Conservation (phyloP, 202 grass and related monocot species). For the Setaria italica region DNA sequence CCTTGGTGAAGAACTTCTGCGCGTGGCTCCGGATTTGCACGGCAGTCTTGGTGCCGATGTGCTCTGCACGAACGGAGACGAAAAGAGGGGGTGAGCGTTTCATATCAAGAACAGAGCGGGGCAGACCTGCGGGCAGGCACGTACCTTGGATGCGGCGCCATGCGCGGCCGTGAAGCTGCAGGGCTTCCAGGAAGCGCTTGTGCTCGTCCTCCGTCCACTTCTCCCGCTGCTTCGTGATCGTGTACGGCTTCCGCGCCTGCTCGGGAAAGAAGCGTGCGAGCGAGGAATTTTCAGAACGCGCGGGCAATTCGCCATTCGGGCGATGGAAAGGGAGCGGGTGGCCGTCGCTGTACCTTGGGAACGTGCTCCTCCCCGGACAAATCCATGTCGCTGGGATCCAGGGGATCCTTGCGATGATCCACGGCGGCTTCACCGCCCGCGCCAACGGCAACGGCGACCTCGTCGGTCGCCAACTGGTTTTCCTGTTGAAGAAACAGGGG, state of each 20-base stretch:
- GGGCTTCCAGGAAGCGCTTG: slow-evolving; percentile 74
- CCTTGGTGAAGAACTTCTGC: slow-evolving; percentile 99
- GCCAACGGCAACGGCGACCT: slow-evolving; percentile 14
- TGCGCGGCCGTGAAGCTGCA: slow-evolving; percentile 75
- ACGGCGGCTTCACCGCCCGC: too few species aligned
- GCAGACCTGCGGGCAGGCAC: background rate
- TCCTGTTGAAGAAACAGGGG: background rate
- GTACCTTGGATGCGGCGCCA: slow-evolving; percentile 87
- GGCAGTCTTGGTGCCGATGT: slow-evolving; percentile 93
- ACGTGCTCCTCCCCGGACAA: slow-evolving; percentile 54
- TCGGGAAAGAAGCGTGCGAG: slow-evolving; percentile 2
- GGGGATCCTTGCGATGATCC: background rate
- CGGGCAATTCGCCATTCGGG: background rate
- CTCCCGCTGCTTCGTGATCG: slow-evolving; percentile 88
- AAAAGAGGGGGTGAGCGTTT: background rate
- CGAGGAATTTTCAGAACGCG: slow-evolving; percentile 19
- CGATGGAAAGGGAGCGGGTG: background rate
- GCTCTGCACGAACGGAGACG: slow-evolving; percentile 54
- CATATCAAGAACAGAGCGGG: too few species aligned
- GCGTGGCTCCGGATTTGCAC: slow-evolving; percentile 99
- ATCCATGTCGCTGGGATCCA: slow-evolving; percentile 49
- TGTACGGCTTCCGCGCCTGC: slow-evolving; percentile 86
- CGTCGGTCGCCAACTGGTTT: slow-evolving; percentile 36
- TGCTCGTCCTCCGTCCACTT: slow-evolving; percentile 95
- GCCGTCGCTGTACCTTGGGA: slow-evolving; percentile 51